Evolutionary conservation across 1,284 basidiomycete species (phyloP).

Genomic region (Irpex rosettiformis): DNA sequence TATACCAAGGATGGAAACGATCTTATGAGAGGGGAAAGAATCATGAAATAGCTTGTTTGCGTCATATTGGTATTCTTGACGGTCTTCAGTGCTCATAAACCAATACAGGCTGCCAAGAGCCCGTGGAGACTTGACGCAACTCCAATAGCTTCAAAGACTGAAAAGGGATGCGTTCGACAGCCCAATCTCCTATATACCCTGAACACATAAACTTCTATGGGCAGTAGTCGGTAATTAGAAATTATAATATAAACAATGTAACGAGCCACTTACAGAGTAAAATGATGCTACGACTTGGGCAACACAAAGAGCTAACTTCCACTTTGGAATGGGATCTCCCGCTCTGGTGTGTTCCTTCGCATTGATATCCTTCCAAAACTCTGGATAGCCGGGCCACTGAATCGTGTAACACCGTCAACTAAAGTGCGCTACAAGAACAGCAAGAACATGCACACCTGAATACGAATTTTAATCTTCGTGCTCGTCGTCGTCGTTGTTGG

Average conservation of each 20-base stretch:
- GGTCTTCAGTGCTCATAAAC: no score
- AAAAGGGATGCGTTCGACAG: conserved; percentile 1
- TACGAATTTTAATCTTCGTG: not conserved
- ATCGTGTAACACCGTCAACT: no score
- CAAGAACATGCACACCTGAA: not conserved
- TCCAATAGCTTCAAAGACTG: not conserved
- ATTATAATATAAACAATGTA: no score
- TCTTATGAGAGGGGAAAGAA: no score
- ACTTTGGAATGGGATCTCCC: not conserved
- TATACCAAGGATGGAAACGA: no score
- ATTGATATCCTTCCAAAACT: not conserved
- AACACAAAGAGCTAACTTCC: not conserved
- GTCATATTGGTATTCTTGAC: no score
- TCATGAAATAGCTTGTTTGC: no score
- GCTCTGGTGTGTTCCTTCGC: not conserved
- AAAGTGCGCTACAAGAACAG: no score
- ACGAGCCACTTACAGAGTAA: not conserved
- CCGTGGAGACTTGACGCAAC: not conserved
- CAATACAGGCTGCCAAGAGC: conserved; percentile 6
- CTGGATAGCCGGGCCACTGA: not conserved
- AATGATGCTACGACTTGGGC: not conserved
- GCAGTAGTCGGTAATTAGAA: not conserved
- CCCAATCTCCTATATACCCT: not conserved
- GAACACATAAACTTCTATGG: not conserved
- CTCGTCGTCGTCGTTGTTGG: not conserved